These are phyloP conservation scores for Trapa bicornis DNA, from an alignment of 345 rosid species.

Conservation along the genomic window DNA sequence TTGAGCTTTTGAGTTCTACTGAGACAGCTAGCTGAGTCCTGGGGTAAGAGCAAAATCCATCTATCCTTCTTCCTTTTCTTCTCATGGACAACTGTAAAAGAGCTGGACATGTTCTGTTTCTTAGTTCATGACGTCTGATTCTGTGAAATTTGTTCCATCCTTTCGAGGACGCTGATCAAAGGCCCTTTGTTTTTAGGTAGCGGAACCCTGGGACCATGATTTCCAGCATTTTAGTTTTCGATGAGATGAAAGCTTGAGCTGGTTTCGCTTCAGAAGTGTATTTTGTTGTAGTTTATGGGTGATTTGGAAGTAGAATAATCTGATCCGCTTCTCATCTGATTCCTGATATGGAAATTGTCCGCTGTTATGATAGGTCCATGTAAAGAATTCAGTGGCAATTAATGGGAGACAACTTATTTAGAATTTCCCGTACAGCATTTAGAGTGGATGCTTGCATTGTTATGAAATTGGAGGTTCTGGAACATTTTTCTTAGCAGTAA, in stretches of 20 bases:
- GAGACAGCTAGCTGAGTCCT: not conserved
- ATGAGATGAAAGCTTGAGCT: not conserved
- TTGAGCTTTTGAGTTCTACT: not conserved
- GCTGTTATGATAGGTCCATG: not conserved
- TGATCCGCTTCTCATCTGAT: not conserved
- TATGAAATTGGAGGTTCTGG: not conserved
- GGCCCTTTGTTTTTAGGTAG: not conserved
- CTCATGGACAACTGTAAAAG: not conserved
- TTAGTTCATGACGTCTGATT: not conserved
- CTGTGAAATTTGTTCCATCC: not conserved
- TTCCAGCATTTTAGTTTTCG: not conserved
- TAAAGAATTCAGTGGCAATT: not conserved
- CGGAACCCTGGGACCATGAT: not conserved
- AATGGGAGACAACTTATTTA: not conserved
- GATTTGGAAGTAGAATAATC: not conserved
- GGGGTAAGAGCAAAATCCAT: conserved; percentile 4
- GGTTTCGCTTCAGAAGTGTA: not conserved
- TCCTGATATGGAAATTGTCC: not conserved
- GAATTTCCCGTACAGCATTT: not conserved
- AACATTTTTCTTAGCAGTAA: not conserved
- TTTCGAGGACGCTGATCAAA: not conserved
- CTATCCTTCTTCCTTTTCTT: not conserved
- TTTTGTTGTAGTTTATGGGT: not conserved
- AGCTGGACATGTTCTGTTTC: not conserved
- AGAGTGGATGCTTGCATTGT: not conserved